Evolutionary conservation across 2,329 filamentous ascomycete genomes (phyloP).

Genomic region (Colletotrichum sublineola): DNA sequence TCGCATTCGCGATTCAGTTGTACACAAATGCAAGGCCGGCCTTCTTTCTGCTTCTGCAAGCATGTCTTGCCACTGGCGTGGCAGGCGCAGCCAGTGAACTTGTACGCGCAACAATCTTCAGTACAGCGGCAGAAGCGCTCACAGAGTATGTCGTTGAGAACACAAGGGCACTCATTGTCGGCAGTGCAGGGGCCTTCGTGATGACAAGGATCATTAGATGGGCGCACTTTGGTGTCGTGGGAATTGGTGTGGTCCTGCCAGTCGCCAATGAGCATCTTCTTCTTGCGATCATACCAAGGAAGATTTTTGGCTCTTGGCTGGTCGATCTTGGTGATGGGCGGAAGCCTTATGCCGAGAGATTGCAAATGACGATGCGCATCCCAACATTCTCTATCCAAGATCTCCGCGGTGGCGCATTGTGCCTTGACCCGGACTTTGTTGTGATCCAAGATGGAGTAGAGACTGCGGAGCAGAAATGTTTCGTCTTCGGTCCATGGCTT

Average conservation of each 20-base stretch:
- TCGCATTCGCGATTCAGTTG: conserved; percentile 85
- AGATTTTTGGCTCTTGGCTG: conserved; percentile 59
- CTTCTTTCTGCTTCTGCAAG: conserved; percentile 66
- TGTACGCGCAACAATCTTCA: conserved; percentile 69
- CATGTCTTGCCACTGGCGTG: conserved; percentile 71
- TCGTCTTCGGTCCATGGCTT: conserved; percentile 64
- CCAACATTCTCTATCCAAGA: conserved; percentile 66
- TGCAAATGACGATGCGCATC: conserved; percentile 62
- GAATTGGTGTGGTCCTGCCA: conserved; percentile 69
- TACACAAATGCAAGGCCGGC: conserved; percentile 76
- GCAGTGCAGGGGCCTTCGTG: conserved; percentile 77
- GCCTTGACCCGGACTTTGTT: conserved; percentile 57
- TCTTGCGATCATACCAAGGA: conserved; percentile 69
- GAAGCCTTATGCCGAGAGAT: conserved; percentile 54
- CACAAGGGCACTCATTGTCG: conserved; percentile 72
- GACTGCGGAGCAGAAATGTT: conserved; percentile 60
- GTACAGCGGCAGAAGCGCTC: conserved; percentile 79
- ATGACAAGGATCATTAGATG: conserved; percentile 74
- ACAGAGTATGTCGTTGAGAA: conserved; percentile 72
- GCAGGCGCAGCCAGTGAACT: conserved; percentile 78
- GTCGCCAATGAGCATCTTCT: conserved; percentile 66
- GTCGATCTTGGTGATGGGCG: conserved; percentile 44
- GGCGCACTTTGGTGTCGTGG: conserved; percentile 68
- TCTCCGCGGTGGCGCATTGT: conserved; percentile 64
- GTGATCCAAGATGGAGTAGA: conserved; percentile 58